Conservation (phyloP, 805 yeast genomes). For the Metschnikowia picachoensis region DNA sequence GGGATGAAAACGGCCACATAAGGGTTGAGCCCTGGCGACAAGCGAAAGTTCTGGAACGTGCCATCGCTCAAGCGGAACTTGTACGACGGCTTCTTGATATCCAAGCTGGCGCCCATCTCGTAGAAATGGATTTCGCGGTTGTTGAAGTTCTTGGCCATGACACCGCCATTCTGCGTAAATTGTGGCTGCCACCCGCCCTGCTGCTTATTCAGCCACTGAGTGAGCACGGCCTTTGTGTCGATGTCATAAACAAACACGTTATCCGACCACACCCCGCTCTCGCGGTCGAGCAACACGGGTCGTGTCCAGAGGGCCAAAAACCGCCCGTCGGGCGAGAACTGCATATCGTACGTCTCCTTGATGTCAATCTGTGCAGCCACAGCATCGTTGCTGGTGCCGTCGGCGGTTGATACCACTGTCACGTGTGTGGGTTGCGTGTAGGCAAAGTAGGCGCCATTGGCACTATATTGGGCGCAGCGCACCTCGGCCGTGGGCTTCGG, state of each 20-base stretch:
- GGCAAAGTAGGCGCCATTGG: constrained; percentile 66
- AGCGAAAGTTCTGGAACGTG: constrained; percentile 50
- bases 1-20: constrained; percentile 88
- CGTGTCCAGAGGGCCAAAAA: constrained; percentile 87
- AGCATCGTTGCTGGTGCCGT: constrained; percentile 37
- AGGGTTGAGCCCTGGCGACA: constrained; percentile 87
- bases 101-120: constrained; percentile 39
- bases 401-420: constrained; percentile 51
- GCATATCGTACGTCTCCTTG: constrained; percentile 72
- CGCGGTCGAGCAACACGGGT: constrained; percentile 62
- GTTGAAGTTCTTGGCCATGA: constrained; percentile 56
- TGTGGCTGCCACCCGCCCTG: constrained; percentile 95
- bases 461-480: constrained; percentile 62
- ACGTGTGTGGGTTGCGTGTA: constrained; percentile 66
- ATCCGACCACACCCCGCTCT: constrained; percentile 67
- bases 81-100: constrained; percentile 50
- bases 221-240: constrained; percentile 43
- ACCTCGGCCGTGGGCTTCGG: constrained; percentile 45
- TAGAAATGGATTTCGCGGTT: constrained; percentile 66
- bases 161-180: constrained; percentile 75
- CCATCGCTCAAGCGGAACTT: constrained; percentile 53
- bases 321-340: constrained; percentile 85
- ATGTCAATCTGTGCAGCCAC: constrained; percentile 47
- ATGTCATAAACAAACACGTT: constrained; percentile 75
- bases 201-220: constrained; percentile 68